phyloP scores from a whole-genome alignment of 208 protist species.

The Acanthamoeba lenticulata region DNA sequence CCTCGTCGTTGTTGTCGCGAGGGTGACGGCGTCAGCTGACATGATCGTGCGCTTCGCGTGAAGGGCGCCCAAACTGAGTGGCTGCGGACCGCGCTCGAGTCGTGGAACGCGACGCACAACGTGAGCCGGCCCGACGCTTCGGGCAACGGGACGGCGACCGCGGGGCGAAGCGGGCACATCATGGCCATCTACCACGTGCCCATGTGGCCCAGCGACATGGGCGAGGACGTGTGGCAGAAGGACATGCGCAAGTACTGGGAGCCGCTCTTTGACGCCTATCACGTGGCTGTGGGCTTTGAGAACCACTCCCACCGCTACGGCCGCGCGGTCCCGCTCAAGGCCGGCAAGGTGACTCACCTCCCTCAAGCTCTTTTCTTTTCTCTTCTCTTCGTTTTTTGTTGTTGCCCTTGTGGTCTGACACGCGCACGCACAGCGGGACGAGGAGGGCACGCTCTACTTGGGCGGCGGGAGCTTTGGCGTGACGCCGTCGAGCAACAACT shows the following conservation, averaged over 20 bases:
- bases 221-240: slow-evolving; percentile 37
- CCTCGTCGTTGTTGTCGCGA: background rate
- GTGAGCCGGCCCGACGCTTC: too few relatives aligned
- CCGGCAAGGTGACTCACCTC: background rate
- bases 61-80: slow-evolving; percentile 27
- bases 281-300: slow-evolving; percentile 48
- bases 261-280: slow-evolving; percentile 55
- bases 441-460: slow-evolving; percentile 12
- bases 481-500: background rate
- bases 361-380: too few relatives aligned
- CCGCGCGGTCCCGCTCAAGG: background rate
- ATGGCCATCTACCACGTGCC: slow-evolving; percentile 63
- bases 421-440: background rate
- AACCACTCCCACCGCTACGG: slow-evolving; percentile 52
- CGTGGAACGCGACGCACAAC: slow-evolving; percentile 55
- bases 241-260: slow-evolving; percentile 62
- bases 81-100: background rate
- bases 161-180: background rate
- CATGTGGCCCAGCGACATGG: slow-evolving; percentile 39
- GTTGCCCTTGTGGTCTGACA: background rate
- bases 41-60: background rate
- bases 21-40: background rate
- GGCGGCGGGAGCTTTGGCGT: slow-evolving; percentile 57
- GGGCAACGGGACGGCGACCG: background rate
- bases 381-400: background rate